Evolutionary conservation across 352 stramenopile genomes (phyloP).

Genomic region (Globisporangium parvum): DNA sequence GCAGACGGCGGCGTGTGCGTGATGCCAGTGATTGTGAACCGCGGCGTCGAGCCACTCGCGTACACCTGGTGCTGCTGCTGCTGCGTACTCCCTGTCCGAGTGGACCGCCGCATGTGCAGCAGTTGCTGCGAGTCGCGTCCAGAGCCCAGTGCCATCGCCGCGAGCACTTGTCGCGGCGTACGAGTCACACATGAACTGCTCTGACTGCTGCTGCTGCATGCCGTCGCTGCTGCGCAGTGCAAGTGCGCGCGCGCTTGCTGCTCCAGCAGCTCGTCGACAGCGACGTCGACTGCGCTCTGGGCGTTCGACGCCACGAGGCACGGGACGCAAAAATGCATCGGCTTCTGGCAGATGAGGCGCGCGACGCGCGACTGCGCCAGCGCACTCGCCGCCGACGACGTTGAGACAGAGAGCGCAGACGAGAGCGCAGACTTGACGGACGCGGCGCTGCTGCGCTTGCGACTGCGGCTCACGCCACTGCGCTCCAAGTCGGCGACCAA

Average conservation of each 20-base stretch:
- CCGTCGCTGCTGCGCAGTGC: not conserved
- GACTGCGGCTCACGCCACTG: conserved; percentile 2
- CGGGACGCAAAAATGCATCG: conserved; percentile 41
- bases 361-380: not conserved
- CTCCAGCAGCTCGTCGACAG: conserved; percentile 30
- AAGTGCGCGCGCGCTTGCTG: conserved; percentile 3
- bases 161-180: conserved; percentile 12
- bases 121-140: too few relatives aligned
- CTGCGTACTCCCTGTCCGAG: conserved; percentile 2
- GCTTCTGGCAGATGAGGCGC: conserved; percentile 34
- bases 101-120: not conserved
- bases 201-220: not conserved
- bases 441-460: not conserved
- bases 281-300: conserved; percentile 32
- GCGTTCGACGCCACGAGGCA: conserved; percentile 37
- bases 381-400: not conserved
- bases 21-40: not conserved
- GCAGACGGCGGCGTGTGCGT: not conserved
- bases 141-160: not conserved
- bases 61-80: not conserved
- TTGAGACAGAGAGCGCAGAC: conserved; percentile 1
- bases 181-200: not conserved
- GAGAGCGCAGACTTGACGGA: conserved; percentile 6
- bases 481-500: conserved; percentile 8
- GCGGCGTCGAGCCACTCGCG: conserved; percentile 2